Base-by-base conservation (phyloP, 2,329 filamentous ascomycete species). In the Phyllosticta citriasiana region DNA sequence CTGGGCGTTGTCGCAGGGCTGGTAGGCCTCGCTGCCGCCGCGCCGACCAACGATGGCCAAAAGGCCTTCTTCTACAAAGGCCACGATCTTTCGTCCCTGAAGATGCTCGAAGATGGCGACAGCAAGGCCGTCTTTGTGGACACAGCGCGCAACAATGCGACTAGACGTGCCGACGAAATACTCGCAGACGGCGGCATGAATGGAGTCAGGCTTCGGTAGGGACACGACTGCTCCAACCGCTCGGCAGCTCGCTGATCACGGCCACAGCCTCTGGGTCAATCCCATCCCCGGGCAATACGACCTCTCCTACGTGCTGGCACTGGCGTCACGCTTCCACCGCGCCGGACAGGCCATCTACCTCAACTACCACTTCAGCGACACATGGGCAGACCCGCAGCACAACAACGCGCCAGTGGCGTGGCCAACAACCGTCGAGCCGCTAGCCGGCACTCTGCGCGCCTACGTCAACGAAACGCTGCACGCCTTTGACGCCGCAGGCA, bases 321-420 rank as follows among this genome's bases (percentile, higher is more conserved):
- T 90, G 19, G 87, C 84, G 2, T 81, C 81, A 69, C 79, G 87
- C 57, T 85, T 86, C 2, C 79, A 84, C 66, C 82, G 82, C 4
- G 84, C 80, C 0, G 87, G 86, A 0, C 70, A 89, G 59, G 77
- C 76, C 2, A 76, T 88, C 47, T 83, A 82, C 66, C 74, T 89
- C 19, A 83, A 88, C 65, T 75, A 89, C 63, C 85, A 88, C 71
- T 84, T 83, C 67, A 84, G 81, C 70, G 85, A 89, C 72, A 87
- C 82, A 1, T 89, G 86, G 87, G 87, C 87, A 0, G 87, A 89
- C 66, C 86, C 87, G 0, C 76, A 71, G 2, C 73, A 88, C 60
- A 87, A 90, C 75, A 72, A 72, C 1, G 84, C 82, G 4, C 87
- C 87, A 0, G 77, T 79, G 0, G 85, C 83, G 8, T 90, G 87